Base-by-base conservation (phyloP, 2,329 filamentous ascomycete species). In the Cytospora piceicola region DNA sequence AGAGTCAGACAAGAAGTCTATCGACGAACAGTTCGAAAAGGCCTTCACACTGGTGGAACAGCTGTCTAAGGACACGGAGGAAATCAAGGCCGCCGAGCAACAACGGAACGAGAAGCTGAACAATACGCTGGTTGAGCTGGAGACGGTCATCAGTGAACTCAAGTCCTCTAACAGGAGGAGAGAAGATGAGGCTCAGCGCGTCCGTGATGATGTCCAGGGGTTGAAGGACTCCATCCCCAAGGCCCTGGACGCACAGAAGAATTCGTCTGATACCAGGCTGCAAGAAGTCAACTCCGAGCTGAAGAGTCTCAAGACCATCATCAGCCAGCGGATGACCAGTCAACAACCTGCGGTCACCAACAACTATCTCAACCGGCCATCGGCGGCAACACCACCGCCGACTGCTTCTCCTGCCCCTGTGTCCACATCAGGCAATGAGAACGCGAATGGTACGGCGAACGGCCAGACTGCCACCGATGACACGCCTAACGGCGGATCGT, bases 21-120 rank as follows among this genome's bases (percentile, higher is more conserved):
- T 99, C 65, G 94, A 98, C 76, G 93, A 94, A 69, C 91, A 94
- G 66, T 99, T 99, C 77, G 91, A 95, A 72, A 92, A 91, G 73
- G 93, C 94, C 2, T 99, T 99, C 76, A 83, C 90, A 22, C 85
- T 98, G 17, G 89, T 99, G 14, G 95, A 99, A 67, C 95, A 98
- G 75, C 85, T 99, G 1, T 88, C 92, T 46, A 91, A 92, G 72
- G 96, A 99, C 76, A 99, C 95, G 0, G 88, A 93, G 61, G 86
- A 88, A 11, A 85, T 99, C 67, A 99, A 99, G 79, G 84, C 87
- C 5, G 90, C 94, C 0, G 95, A 99, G 81, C 85, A 93, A 75
- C 85, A 91, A 66, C 87, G 95, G 67, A 96, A 93, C 12, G 89
- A 93, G 73, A 88, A 90, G 68, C 81, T 99, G 7, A 95, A 99